Evolutionary conservation across 108 stramenopile genomes (phyloP).

Genomic region (Phaeodactylum tricornutum): DNA sequence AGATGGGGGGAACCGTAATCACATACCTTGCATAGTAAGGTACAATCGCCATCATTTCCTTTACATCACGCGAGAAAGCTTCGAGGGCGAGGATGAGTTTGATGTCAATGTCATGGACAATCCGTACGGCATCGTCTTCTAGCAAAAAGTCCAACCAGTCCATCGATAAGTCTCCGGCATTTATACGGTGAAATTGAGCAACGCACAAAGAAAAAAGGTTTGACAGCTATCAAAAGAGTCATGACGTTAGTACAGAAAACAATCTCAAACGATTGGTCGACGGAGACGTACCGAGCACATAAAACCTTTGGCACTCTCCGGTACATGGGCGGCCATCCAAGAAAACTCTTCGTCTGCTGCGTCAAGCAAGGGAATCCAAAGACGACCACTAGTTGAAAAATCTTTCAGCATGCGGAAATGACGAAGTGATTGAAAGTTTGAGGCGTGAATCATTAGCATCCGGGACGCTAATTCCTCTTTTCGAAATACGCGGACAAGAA

Average conservation of each 20-base stretch:
- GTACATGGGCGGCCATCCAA: slow-evolving; percentile 47
- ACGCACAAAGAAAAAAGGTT: slow-evolving; percentile 80
- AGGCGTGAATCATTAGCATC: slow-evolving; percentile 64
- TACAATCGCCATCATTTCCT: slow-evolving; percentile 58
- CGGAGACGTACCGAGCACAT: too few relatives aligned
- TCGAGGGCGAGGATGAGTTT: slow-evolving; percentile 60
- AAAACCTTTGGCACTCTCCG: slow-evolving; percentile 51
- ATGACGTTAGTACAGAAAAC: too few relatives aligned
- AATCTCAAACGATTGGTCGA: too few relatives aligned
- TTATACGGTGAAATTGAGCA: slow-evolving; percentile 61
- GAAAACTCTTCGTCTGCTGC: slow-evolving; percentile 74
- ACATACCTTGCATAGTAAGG: slow-evolving; percentile 81
- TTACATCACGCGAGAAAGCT: slow-evolving; percentile 65
- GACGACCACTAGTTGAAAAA: slow-evolving; percentile 57
- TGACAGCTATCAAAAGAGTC: too few relatives aligned
- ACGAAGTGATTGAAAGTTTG: slow-evolving; percentile 41
- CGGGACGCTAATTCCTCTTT: slow-evolving; percentile 43
- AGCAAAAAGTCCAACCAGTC: slow-evolving; percentile 79
- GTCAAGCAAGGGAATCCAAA: slow-evolving; percentile 78
- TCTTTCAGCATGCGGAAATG: slow-evolving; percentile 74
- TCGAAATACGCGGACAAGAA: slow-evolving; percentile 56
- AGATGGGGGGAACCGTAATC: background rate
- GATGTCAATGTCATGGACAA: slow-evolving; percentile 77
- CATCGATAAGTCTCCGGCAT: slow-evolving; percentile 37
- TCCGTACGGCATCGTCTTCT: slow-evolving; percentile 58